phyloP scores from a whole-genome alignment of 148 eudicot genomes.

The Hydrangea macrophylla region DNA sequence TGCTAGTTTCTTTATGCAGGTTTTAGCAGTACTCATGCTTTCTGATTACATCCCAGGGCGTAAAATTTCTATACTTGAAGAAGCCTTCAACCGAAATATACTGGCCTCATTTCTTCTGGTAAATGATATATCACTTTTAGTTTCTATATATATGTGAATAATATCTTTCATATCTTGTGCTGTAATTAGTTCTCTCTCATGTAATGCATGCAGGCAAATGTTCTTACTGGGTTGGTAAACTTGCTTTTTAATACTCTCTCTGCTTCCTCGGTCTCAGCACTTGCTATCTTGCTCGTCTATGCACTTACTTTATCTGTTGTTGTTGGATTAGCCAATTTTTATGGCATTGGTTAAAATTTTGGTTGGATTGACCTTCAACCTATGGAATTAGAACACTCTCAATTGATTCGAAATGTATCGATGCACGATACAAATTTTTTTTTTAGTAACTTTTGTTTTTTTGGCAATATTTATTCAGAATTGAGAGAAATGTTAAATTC shows the following conservation, averaged over 20 bases:
- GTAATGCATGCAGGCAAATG: conserved; percentile 66
- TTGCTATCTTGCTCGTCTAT: conserved; percentile 53
- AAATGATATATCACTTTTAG: too few species aligned
- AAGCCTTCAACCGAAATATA: conserved; percentile 60
- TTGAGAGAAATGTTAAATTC: too few species aligned
- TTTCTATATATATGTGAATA: neutral
- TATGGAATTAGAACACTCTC: neutral
- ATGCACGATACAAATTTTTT: neutral
- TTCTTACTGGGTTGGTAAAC: conserved; percentile 84
- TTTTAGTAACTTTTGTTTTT: too few species aligned
- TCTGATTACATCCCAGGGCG: too few species aligned
- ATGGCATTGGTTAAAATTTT: conserved; percentile 61
- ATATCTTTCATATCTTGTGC: conserved; percentile 2
- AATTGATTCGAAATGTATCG: too few species aligned
- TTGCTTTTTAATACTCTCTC: too few species aligned
- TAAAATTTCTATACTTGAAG: conserved; percentile 57
- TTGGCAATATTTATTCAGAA: too few species aligned
- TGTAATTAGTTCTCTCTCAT: neutral
- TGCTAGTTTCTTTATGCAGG: conserved; percentile 42
- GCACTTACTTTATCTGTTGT: conserved; percentile 39
- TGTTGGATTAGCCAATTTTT: conserved; percentile 49
- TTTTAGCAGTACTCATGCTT: conserved; percentile 58
- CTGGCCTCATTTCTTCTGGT: conserved; percentile 80
- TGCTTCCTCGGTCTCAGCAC: conserved; percentile 47
- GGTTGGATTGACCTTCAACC: conserved; percentile 31